Evolutionary conservation across 179 eudicot species (phyloP), one percentile per base, ranked within the genome.

Genomic region (Beta macrorhiza): DNA sequence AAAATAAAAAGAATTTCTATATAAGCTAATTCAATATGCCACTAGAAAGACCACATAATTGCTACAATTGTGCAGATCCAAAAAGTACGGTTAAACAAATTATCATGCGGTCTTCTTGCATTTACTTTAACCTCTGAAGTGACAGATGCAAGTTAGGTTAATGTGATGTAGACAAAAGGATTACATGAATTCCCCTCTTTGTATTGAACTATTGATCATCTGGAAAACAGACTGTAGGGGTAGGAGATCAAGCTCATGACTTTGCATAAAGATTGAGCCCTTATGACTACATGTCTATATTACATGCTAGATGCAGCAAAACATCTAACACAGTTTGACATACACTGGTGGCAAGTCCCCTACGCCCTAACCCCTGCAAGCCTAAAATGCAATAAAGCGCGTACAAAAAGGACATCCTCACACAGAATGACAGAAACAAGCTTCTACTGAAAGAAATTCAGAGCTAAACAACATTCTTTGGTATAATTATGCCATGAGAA

Each of bases 191-290:
- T 37, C 10, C 49, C 44, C 72, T 67, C 72, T 3, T 59, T 59
- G 19, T 67, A 37, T 11, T 22, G 42, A 63, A 19, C 29, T 67
- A 37, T 11, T 22, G 42, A 63, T 62, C 29, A n/a, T 22, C 67
- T 20, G 32, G 20, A 62, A 16, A 62, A 62, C 29, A 62, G 67
- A 62, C 13, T 5, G 67, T 63, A 63, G 6, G 79, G 22, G 71
- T 37, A 47, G 19, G 22, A 45, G 70, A 76, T 53, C 79, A 77
- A 47, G 70, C 22, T 77, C 79, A 62, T 20, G 70, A 53, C n/a
- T 42, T 45, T 61, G 16, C 57, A 76, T 20, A 76, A 6, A 9
- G 29, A 20, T 22, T 63, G 15, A 63, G 25, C 29, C 37, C 37
- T 63, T 11, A 63, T 63, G 67, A 63, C 14, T 20, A 29, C 32